Base-by-base conservation (phyloP, 495 filamentous ascomycete genomes). In the Bathelium albidoporum region DNA sequence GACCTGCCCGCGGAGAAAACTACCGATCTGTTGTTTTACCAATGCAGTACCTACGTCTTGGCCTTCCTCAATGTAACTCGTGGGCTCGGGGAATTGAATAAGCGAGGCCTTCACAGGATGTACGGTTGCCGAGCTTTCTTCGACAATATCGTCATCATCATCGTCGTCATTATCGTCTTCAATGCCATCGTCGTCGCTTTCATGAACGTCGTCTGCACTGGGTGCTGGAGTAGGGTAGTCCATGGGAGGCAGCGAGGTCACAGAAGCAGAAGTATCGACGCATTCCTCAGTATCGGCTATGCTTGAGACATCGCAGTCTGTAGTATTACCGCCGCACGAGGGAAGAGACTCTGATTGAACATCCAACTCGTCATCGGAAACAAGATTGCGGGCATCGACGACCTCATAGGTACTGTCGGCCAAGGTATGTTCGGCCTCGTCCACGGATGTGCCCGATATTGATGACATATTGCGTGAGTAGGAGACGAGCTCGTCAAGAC, bases 361-460 rank as follows among this genome's bases (percentile, higher is more conserved):
- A 26, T 55, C 49, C 20, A 55, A 29, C 28, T 62, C 60, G 61
- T 72, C 70, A 62, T 71, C 69, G 14, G 68, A 68, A 5, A 63
- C 49, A 5, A 66, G 62, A 34, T 49, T 65, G 16, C 53, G 59
- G 34, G 52, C 32, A 32, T 68, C 63, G 59, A 72, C 55, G 12
- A 72, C 39, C 59, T 72, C 70, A 62, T 70, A 72, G 58, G 65
- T 62, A 59, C 70, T 72, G 20, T 70, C 68, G 18, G 66, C 66
- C 12, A 72, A 61, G 3, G 68, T 61, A 60, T 32, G 60, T 22
- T 49, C 36, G 20, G 59, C 43, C 52, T 70, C 70, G 39, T 67
- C 63, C 52, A 53, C 29, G 31, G 41, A 58, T 18, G 26, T 66
- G 20, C 61, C 61, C 18, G 64, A 31, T 24, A 62, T 60, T 20